A percentile compares a stretch with the other conserved stretches of the same genome.
Conservation (phyloP, 208 protist genomes). For the Crithidia thermophila region DNA sequence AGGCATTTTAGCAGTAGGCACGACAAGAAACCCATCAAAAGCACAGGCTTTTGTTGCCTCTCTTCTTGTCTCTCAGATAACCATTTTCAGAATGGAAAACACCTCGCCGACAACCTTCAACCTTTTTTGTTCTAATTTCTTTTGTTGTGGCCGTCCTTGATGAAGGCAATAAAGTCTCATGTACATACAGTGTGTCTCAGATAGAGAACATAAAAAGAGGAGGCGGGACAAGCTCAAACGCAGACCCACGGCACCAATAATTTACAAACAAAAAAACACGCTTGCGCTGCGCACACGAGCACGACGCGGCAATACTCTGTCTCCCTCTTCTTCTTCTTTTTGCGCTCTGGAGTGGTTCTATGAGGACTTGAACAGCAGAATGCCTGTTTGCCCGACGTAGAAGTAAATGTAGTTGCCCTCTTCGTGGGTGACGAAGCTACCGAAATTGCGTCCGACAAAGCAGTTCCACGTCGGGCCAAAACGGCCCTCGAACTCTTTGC, state of each 20-base stretch:
- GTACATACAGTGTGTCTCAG: not conserved
- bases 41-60: too few relatives aligned
- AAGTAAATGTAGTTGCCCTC: conserved; percentile 99
- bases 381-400: conserved; percentile 99
- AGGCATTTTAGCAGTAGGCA: too few relatives aligned
- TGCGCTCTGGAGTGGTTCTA: conserved; percentile 15
- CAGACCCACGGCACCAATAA: not conserved
- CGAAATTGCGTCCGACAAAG: conserved; percentile 99
- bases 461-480: conserved; percentile 99
- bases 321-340: not conserved
- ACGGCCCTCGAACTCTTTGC: conserved; percentile 99
- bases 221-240: not conserved
- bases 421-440: conserved; percentile 99
- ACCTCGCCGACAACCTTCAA: not conserved
- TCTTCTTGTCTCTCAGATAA: not conserved
- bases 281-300: too few relatives aligned
- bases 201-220: not conserved
- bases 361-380: conserved; percentile 97
- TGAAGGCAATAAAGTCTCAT: not conserved
- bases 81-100: not conserved
- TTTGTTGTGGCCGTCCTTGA: not conserved
- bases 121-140: not conserved
- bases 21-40: too few relatives aligned
- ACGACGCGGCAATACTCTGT: too few relatives aligned
- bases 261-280: not conserved